Percentiles rank a stretch among this genome's conserved stretches.
These are phyloP conservation scores for Chrysoporthe austroafricana DNA, from an alignment of 2,329 filamentous ascomycete genomes.

Conservation along the genomic window DNA sequence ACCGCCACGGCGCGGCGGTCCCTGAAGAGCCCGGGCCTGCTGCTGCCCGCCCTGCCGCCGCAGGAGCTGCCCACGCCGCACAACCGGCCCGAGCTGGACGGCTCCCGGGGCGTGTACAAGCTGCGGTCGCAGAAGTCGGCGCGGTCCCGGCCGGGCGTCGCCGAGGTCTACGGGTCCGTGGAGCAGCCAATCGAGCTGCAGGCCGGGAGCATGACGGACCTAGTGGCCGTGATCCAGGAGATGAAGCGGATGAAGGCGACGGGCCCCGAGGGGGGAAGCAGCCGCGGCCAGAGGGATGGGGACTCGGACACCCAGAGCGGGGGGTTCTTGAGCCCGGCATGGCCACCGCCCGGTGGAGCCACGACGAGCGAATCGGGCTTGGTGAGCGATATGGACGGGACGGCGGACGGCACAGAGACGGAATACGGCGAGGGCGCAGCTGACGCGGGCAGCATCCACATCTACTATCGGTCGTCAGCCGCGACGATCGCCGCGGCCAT, in stretches of 20 bases:
- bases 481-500: constrained; percentile 19
- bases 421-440: constrained; percentile 5
- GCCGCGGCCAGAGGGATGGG: not conserved
- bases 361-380: constrained; percentile 2
- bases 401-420: constrained; percentile 8
- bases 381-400: constrained; percentile 5
- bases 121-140: constrained; percentile 5
- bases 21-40: constrained; percentile 12
- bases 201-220: constrained; percentile 21
- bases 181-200: constrained; percentile 23
- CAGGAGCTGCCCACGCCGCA: constrained; percentile 25
- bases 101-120: constrained; percentile 4
- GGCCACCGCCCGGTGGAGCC: constrained; percentile 1
- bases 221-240: constrained; percentile 12
- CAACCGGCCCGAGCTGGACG: constrained; percentile 22
- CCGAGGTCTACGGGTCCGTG: constrained; percentile 18
- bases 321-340: not conserved
- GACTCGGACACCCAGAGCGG: not conserved
- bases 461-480: constrained; percentile 18
- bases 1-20: constrained; percentile 6
- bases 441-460: constrained; percentile 17
- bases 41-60: constrained; percentile 9
- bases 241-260: constrained; percentile 7
- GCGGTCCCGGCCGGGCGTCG: not conserved
- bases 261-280: not conserved